phyloP scores from a whole-genome alignment of 345 rosid species.

The Arabidopsis arenosa region DNA sequence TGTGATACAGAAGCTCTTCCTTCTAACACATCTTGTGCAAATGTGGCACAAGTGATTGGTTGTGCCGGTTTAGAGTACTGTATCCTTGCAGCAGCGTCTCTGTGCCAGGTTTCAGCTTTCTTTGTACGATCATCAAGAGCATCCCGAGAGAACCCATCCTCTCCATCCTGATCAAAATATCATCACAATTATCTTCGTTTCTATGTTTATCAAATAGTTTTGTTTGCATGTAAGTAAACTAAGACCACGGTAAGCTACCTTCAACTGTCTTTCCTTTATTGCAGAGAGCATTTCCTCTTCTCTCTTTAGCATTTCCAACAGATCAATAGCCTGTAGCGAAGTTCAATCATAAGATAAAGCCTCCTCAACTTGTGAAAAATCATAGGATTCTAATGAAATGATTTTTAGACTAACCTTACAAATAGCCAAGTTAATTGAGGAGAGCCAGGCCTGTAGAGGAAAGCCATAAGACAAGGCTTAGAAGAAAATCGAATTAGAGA shows the following conservation, averaged over 20 bases:
- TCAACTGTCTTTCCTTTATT: conserved; percentile 68
- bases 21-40: too few relatives aligned
- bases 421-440: conserved; percentile 65
- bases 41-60: conserved; percentile 24
- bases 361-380: conserved; percentile 10
- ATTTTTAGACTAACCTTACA: conserved; percentile 70
- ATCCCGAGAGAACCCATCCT: conserved; percentile 64
- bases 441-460: conserved; percentile 89
- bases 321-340: conserved; percentile 72
- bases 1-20: too few relatives aligned
- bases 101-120: conserved; percentile 93
- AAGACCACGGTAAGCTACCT: conserved; percentile 51
- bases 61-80: conserved; percentile 71
- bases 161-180: conserved; percentile 60
- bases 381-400: not conserved
- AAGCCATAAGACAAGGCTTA: conserved; percentile 9
- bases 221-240: not conserved
- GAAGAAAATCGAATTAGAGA: not conserved
- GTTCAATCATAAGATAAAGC: conserved; percentile 15
- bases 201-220: not conserved
- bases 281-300: conserved; percentile 95
- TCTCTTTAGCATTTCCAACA: conserved; percentile 81
- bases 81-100: conserved; percentile 68
- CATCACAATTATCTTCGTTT: conserved; percentile 21
- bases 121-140: conserved; percentile 76